Evolutionary conservation across 257 asterid species (phyloP).

Genomic region (Rhazya stricta): DNA sequence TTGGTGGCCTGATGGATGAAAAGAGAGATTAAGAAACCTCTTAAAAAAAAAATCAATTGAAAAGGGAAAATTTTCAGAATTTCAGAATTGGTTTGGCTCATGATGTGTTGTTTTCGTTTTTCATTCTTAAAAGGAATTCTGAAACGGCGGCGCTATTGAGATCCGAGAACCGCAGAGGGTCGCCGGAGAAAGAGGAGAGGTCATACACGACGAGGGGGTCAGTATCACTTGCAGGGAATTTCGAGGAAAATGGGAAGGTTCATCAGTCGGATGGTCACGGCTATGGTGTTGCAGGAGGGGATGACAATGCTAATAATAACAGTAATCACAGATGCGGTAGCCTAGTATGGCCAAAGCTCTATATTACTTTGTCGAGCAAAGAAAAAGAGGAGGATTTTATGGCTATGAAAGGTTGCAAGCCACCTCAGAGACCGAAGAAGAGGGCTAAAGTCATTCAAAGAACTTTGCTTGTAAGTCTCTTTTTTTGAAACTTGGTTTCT

Average conservation of each 20-base stretch:
- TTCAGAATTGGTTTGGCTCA: neutral
- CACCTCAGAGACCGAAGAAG: constrained; percentile 46
- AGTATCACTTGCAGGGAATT: constrained; percentile 4
- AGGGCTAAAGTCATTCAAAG: constrained; percentile 44
- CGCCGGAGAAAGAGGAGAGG: constrained; percentile 39
- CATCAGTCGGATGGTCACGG: constrained; percentile 8
- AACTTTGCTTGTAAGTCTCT: constrained; percentile 39
- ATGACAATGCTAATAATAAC: constrained; percentile 4
- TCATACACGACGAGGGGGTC: constrained; percentile 31
- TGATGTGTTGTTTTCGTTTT: neutral
- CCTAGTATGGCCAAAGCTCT: constrained; percentile 33
- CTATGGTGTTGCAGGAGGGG: neutral
- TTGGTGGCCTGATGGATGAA: neutral
- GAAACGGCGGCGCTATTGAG: constrained; percentile 22
- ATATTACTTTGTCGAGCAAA: constrained; percentile 25
- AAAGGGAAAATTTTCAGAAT: too few relatives aligned
- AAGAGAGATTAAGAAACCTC: neutral
- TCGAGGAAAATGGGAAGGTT: constrained; percentile 15
- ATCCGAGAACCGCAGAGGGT: constrained; percentile 26
- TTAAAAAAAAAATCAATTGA: neutral
- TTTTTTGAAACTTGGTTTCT: neutral
- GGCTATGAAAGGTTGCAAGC: constrained; percentile 54
- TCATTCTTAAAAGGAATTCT: constrained; percentile 22
- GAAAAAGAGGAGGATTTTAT: constrained; percentile 46
- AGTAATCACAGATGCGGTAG: constrained; percentile 7